Conservation (phyloP, 1,284 basidiomycete species). For the Puccinia coronata region DNA sequence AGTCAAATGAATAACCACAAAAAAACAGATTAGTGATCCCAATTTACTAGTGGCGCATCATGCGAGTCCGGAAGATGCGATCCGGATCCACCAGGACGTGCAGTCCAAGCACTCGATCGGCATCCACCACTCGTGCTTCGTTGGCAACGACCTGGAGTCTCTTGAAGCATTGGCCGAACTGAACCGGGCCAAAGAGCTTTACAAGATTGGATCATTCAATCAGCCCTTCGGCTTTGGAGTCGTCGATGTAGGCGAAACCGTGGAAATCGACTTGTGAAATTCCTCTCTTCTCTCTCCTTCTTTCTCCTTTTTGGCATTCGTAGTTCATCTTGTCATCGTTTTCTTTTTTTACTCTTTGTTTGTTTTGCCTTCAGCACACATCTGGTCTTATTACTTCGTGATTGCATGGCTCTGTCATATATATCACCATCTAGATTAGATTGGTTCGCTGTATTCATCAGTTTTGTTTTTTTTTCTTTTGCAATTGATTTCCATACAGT, state of each 20-base stretch:
- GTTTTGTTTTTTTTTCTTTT: too few species aligned
- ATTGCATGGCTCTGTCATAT: too few species aligned
- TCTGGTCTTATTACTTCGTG: background rate
- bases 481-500: too few species aligned
- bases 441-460: too few species aligned
- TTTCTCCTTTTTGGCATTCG: background rate
- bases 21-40: conserved; percentile 54
- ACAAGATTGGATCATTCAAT: background rate
- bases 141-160: conserved; percentile 22
- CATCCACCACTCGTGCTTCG: conserved; percentile 40
- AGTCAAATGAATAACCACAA: background rate
- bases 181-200: conserved; percentile 2
- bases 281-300: background rate
- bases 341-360: background rate
- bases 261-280: conserved; percentile 21
- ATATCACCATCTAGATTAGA: too few species aligned
- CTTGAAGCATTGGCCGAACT: conserved; percentile 25
- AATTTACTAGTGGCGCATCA: conserved; percentile 53
- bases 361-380: background rate
- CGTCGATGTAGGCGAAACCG: conserved; percentile 36
- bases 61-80: conserved; percentile 55
- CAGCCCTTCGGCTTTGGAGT: conserved; percentile 9
- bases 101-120: conserved; percentile 53
- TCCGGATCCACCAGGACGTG: conserved; percentile 55
- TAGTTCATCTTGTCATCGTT: background rate